Conservation (phyloP, 2,329 filamentous ascomycete genomes). For the Sphaerulina musiva region DNA sequence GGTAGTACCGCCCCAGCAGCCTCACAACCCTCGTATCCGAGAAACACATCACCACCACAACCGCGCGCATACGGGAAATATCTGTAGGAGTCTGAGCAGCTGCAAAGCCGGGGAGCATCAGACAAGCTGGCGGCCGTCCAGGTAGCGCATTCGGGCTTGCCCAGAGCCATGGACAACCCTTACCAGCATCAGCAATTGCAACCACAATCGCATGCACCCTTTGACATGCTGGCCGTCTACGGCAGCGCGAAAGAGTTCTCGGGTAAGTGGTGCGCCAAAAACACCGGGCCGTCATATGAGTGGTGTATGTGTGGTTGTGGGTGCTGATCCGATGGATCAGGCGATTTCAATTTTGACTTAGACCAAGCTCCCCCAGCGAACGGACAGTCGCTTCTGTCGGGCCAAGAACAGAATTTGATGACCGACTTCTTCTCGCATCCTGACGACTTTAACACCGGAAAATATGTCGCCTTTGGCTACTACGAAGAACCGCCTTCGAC, state of each 20-base stretch:
- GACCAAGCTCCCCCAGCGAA: constrained; percentile 1
- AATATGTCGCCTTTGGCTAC: constrained; percentile 7
- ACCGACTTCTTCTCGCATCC: constrained; percentile 13
- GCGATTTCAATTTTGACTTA: constrained; percentile 4
- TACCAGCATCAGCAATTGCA: constrained; percentile 7
- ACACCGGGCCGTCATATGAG: neutral
- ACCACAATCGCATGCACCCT: neutral
- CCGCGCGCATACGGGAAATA: neutral
- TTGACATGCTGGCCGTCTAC: constrained; percentile 12
- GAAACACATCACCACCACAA: neutral
- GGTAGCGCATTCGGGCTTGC: constrained; percentile 6
- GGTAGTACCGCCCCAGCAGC: constrained; percentile 1
- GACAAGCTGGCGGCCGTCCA: constrained; percentile 10
- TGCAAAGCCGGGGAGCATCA: neutral
- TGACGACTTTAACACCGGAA: constrained; percentile 10
- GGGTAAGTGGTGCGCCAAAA: neutral
- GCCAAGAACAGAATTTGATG: constrained; percentile 13
- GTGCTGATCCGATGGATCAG: neutral
- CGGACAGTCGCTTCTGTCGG: constrained; percentile 8
- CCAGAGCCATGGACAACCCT: constrained; percentile 13
- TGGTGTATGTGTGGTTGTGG: neutral
- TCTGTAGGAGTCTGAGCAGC: neutral
- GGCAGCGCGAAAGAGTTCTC: constrained; percentile 9
- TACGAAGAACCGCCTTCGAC: constrained; percentile 4
- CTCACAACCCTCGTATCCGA: neutral